Base-by-base conservation (phyloP, 371 early-diverging fungal species). In the Funneliformis caledonium region DNA sequence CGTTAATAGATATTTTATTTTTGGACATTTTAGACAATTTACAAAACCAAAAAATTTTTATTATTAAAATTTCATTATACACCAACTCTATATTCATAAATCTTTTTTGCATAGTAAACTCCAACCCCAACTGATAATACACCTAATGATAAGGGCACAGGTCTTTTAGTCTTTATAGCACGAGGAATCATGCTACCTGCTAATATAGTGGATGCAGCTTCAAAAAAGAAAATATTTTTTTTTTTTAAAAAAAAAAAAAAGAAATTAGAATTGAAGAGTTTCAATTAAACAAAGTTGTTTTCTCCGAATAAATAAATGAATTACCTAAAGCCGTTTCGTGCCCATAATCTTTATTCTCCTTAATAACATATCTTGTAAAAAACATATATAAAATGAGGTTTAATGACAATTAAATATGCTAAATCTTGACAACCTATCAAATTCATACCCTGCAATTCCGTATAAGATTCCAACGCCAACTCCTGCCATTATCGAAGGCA, bases 71-170 rank as follows among this genome's bases (percentile, higher is more conserved):
- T 52, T 56, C 16, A 42, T 69, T 69, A 69, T 37, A 42, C 12
- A 42, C 42, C 43, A 69, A 69, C 33, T 75, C 61, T 22, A 60
- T 75, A 43, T 22, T 77, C 78, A 19, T 62, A 77, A 65, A 77
- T 65, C 52, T 77, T 77, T 77, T 77, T 77, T 43, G n/a, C n/a
- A 48, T 77, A 77, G 65, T 77, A 77, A 16, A 67, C 47, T 19
- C 78, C 78, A 47, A 65, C 60, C 14, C 78, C 78, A 33, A 77
- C 19, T 22, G 78, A 77, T 19, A 77, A 65, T 22, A 77, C 48
- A 31, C 78, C 37, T 33, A 77, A 65, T 50, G 78, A 56, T 33
- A 77, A 9, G 37, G 78, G 52, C 33, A 77, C 31, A 42, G 78
- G 68, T 48, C 26, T 77, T 42, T 31, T 14, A 16, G 11, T 31